Base-by-base conservation (phyloP, 768 basidiomycete species). In the Agaricus sinodeliciosus region DNA sequence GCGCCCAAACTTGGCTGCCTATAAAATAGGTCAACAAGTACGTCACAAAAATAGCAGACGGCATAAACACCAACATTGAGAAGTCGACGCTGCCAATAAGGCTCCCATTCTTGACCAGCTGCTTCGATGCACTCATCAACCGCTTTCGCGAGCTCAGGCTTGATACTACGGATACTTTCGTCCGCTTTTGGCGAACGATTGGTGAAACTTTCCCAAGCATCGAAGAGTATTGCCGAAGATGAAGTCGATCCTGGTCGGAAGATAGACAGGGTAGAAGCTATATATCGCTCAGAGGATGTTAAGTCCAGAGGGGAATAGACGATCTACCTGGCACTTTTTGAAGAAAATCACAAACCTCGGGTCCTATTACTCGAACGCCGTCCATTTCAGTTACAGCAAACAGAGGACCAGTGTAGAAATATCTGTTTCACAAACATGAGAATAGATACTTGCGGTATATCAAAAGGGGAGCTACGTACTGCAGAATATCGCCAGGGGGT, bases 1-100 rank as follows among this genome's bases (percentile, higher is more conserved):
- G 55, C 93, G 81, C 1, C 95, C 96, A 62, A 95, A 97, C 64
- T 94, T 94, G 7, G 95, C 95, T n/a, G 94, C 93, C 90, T 95
- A 58, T 0, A 27, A 9, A 34, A 13, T 34, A 3, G 7, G 27
- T 16, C 44, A 18, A 37, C 55, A 34, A 35, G 54, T 16, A 43
- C 16, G 13, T 8, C 48, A 27, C 44, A 50, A 16, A 19, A 2
- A 27, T 9, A 12, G 18, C 16, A 44, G 37, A 45, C 22, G 49
- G 54, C n/a, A 19, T 35, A 9, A 54, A 54, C 36, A 63, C 78
- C 59, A 56, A 93, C 94, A 64, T 84, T 90, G 16, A 98, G 74
- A 43, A 98, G 76, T 35, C 80, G 80, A 47, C 87, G 82, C 63
- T 96, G 94, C 91, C 91, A 95, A 60, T 81, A 73, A 3, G 87